Evolutionary conservation across 2,329 filamentous ascomycete genomes (phyloP).

Genomic region (Epichloe scottii): DNA sequence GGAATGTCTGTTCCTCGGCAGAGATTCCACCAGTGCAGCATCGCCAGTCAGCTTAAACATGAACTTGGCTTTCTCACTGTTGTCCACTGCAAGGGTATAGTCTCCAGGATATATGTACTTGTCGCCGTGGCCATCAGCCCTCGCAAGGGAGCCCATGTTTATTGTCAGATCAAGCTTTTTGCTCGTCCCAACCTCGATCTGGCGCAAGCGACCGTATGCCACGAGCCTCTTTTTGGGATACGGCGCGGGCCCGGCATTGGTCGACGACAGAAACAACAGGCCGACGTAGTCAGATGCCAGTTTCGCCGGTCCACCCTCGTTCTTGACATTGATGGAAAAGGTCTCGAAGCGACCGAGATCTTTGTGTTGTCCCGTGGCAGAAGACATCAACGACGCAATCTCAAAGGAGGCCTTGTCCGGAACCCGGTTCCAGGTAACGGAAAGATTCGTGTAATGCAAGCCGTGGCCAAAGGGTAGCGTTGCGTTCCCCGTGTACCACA

Average conservation of each 20-base stretch:
- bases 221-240: slow-evolving; percentile 8
- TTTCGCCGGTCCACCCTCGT: not conserved
- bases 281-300: slow-evolving; percentile 9
- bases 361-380: not conserved
- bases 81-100: slow-evolving; percentile 7
- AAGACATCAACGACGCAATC: not conserved
- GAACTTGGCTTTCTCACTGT: not conserved
- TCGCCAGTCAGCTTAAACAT: slow-evolving; percentile 5
- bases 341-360: not conserved
- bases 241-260: slow-evolving; percentile 8
- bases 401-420: not conserved
- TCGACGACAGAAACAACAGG: slow-evolving; percentile 7
- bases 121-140: slow-evolving; percentile 8
- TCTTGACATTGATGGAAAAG: not conserved
- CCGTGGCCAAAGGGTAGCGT: slow-evolving; percentile 43
- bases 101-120: slow-evolving; percentile 9
- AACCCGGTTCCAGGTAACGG: slow-evolving; percentile 4
- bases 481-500: slow-evolving; percentile 40
- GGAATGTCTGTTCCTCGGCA: not conserved
- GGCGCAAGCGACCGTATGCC: slow-evolving; percentile 7
- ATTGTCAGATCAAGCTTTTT: slow-evolving; percentile 5
- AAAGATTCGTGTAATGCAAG: slow-evolving; percentile 45
- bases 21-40: not conserved
- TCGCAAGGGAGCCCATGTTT: slow-evolving; percentile 6
- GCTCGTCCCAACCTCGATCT: slow-evolving; percentile 5